Conservation (phyloP, 2,329 filamentous ascomycete species). For the Beauveria rudraprayagi region DNA sequence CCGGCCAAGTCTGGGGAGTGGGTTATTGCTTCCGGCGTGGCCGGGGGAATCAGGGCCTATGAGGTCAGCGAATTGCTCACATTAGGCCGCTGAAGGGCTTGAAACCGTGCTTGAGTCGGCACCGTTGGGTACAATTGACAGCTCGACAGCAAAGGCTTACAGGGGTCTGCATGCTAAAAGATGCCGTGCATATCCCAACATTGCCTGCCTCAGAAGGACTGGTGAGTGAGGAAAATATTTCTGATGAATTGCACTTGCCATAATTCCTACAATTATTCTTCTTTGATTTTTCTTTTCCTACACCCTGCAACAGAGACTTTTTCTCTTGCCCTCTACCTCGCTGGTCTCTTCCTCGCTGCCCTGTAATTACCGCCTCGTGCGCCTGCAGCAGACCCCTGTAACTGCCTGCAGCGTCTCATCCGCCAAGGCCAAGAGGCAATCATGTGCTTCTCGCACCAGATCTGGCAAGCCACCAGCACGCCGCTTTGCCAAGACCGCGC, state of each 20-base stretch:
- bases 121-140: too few species aligned
- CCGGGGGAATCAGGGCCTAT: not conserved
- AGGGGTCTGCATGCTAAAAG: not conserved
- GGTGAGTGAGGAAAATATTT: too few species aligned
- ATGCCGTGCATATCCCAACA: not conserved
- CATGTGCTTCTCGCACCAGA: slow-evolving; percentile 10
- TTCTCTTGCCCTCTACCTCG: too few species aligned
- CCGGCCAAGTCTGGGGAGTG: not conserved
- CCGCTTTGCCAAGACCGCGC: slow-evolving; percentile 7
- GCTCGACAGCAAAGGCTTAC: not conserved
- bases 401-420: not conserved
- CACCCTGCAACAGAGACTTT: too few species aligned
- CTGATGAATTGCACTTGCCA: too few species aligned
- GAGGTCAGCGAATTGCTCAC: not conserved
- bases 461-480: slow-evolving; percentile 1
- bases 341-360: not conserved
- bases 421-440: not conserved
- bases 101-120: too few species aligned
- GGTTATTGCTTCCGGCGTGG: not conserved
- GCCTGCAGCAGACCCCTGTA: not conserved
- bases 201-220: not conserved
- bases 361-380: not conserved
- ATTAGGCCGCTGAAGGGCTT: not conserved
- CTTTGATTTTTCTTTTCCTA: too few species aligned
- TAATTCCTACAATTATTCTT: too few species aligned